Evolutionary conservation across 2,329 filamentous ascomycete species (phyloP), one percentile per base, ranked within the genome.

Genomic region (Trichoderma citrinoviride): DNA sequence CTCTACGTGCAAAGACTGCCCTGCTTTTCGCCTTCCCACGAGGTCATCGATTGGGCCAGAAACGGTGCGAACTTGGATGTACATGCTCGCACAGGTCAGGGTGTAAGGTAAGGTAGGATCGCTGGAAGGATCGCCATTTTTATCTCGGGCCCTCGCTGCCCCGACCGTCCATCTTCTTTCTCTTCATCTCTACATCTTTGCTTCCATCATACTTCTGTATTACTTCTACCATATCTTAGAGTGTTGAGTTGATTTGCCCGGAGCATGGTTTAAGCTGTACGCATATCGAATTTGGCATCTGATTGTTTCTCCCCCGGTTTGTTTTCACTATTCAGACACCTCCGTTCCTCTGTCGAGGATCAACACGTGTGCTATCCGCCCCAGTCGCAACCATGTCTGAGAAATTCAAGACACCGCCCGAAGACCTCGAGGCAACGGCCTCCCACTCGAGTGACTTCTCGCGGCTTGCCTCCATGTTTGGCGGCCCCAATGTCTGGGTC

Each of bases 401-500:
- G 43, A 75, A 73, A 56, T 67, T 27, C 53, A 41, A 52, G 63
- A 61, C 47, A 58, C 21, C 17, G 12, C 55, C 47, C 12, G 44
- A 25, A 27, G 70, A 70, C 47, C 33, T 69, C 47, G 67, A 67
- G 50, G 63, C 64, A 17, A 61, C 56, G 4, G 46, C 54, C 15
- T 54, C 47, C 41, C 63, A 60, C 19, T 68, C 68, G n/a, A 66
- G 55, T 19, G 62, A 66, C 25, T 71, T 73, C 21, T 73, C 74
- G 1, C 68, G 71, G 66, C 72, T 72, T 64, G 76, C 77, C 10
- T 71, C 73, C 44, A 60, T 77, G 17, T 80, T 81, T 60, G 79
- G 79, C 46, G 79, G 79, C 33, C 67, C 69, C 10, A 69, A 71
- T 27, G 79, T 83, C 50, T 72, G 70, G 46, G 74, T 85, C 55